phyloP scores from a whole-genome alignment of 2,329 filamentous ascomycete species.

The Nigrospora osmanthi region DNA sequence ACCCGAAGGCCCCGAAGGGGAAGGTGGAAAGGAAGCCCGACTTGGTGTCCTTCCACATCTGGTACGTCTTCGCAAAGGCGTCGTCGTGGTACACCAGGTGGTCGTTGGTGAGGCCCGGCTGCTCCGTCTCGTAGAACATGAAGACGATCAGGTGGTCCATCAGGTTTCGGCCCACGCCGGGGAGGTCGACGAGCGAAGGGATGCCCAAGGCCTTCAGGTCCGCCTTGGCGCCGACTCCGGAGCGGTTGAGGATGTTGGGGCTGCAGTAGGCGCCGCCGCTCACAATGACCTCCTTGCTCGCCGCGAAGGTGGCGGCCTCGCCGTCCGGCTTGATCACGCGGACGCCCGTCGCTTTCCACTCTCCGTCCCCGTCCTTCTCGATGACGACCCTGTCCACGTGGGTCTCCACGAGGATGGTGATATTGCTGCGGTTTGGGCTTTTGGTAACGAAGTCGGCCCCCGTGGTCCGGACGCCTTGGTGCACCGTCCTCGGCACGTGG shows the following conservation, averaged over 20 bases:
- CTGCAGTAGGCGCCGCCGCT: slow-evolving; percentile 42
- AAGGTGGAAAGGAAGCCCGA: slow-evolving; percentile 51
- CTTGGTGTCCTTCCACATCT: slow-evolving; percentile 50
- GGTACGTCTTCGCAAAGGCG: slow-evolving; percentile 39
- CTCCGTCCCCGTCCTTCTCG: slow-evolving; percentile 19
- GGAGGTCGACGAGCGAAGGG: slow-evolving; percentile 7
- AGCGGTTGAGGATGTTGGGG: slow-evolving; percentile 42
- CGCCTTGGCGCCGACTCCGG: slow-evolving; percentile 38
- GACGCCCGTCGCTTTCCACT: slow-evolving; percentile 31
- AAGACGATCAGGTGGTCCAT: slow-evolving; percentile 37
- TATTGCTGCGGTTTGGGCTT: slow-evolving; percentile 28
- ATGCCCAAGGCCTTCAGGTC: slow-evolving; percentile 21
- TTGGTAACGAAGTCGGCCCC: slow-evolving; percentile 43
- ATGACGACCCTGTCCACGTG: slow-evolving; percentile 46
- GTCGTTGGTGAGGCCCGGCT: slow-evolving; percentile 45
- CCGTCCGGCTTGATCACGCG: slow-evolving; percentile 36
- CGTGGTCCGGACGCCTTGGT: slow-evolving; percentile 42
- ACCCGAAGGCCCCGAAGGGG: slow-evolving; percentile 56
- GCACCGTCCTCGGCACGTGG: slow-evolving; percentile 43
- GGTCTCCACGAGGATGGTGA: slow-evolving; percentile 38
- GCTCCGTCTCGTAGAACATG: slow-evolving; percentile 51
- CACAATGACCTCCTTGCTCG: slow-evolving; percentile 30
- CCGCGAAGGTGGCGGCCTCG: slow-evolving; percentile 22
- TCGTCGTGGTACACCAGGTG: slow-evolving; percentile 43
- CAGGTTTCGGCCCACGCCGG: slow-evolving; percentile 12